Conservation (phyloP, 805 yeast genomes). For the Myxozyma geophila region DNA sequence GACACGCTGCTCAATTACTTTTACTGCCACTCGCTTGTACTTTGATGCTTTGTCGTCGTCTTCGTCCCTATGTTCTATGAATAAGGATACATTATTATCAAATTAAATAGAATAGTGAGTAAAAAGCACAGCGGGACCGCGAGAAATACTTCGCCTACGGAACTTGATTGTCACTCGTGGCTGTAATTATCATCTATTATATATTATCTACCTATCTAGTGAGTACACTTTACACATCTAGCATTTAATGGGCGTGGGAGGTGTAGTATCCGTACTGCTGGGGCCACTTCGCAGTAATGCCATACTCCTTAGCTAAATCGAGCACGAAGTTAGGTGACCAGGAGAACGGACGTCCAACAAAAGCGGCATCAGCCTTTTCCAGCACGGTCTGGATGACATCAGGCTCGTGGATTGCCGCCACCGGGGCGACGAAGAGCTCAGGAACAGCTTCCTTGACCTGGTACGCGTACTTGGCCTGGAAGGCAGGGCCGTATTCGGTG, state of each 20-base stretch:
- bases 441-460: constrained; percentile 54
- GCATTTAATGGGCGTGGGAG: not conserved
- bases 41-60: constrained; percentile 1
- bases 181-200: too few relatives aligned
- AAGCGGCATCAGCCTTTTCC: constrained; percentile 53
- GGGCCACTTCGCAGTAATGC: constrained; percentile 50
- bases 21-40: constrained; percentile 24
- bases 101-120: constrained; percentile 81
- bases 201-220: too few relatives aligned
- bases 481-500: constrained; percentile 46
- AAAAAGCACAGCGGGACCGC: constrained; percentile 93
- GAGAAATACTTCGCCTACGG: too few relatives aligned
- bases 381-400: constrained; percentile 49
- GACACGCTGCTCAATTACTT: constrained; percentile 87
- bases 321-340: constrained; percentile 57
- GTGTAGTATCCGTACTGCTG: constrained; percentile 39
- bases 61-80: constrained; percentile 66
- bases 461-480: constrained; percentile 50
- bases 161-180: constrained; percentile 52
- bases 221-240: too few relatives aligned
- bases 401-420: constrained; percentile 52
- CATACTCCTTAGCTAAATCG: constrained; percentile 57
- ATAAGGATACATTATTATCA: constrained; percentile 92
- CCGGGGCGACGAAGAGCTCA: constrained; percentile 52
- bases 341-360: constrained; percentile 54